Evolutionary conservation across 495 filamentous ascomycete genomes (phyloP).

Genomic region (Penicillium daleae): DNA sequence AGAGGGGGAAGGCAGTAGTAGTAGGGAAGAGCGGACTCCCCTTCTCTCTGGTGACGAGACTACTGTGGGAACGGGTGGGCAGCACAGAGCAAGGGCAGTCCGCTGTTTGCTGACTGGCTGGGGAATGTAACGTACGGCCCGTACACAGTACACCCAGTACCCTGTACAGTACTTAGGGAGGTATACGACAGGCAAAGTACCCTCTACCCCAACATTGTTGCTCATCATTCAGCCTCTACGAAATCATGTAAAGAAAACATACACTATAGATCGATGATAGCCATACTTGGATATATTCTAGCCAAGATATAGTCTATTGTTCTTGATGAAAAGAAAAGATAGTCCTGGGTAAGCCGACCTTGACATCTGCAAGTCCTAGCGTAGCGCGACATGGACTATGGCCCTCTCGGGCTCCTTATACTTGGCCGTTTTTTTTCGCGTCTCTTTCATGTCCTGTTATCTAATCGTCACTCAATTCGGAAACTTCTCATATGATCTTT

Average conservation of each 20-base stretch:
- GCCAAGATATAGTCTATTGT: too few species aligned
- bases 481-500: neutral
- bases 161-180: neutral
- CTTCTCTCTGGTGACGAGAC: constrained; percentile 34
- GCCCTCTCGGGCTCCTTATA: neutral
- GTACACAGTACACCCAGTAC: neutral
- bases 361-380: neutral
- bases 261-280: too few species aligned
- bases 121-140: constrained; percentile 24
- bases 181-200: too few species aligned
- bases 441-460: neutral
- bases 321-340: neutral
- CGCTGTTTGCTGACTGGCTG: constrained; percentile 27
- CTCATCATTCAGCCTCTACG: too few species aligned
- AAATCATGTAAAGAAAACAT: too few species aligned
- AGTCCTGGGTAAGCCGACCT: neutral
- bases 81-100: constrained; percentile 21
- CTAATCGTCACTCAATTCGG: neutral
- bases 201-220: too few species aligned
- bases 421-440: neutral
- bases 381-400: neutral
- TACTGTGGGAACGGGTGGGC: constrained; percentile 30
- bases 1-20: constrained; percentile 59
- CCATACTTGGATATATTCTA: too few species aligned
- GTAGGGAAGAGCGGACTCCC: constrained; percentile 54